phyloP scores from a whole-genome alignment of 805 yeast genomes.

The Pichia phayaonensis region DNA sequence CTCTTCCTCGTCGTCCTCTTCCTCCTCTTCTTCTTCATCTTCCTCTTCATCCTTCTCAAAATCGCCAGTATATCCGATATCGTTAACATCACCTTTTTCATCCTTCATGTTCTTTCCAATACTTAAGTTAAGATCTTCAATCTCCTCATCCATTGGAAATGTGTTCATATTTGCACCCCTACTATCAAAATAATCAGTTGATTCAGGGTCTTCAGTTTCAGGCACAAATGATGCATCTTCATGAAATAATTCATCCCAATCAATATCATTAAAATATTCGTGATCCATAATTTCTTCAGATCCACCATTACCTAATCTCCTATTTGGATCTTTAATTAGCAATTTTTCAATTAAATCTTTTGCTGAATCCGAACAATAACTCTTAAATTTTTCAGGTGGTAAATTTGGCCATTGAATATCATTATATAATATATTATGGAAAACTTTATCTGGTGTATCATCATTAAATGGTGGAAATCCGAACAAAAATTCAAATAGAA shows the following conservation, averaged over 20 bases:
- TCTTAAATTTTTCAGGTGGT: slow-evolving; percentile 42
- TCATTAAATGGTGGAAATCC: slow-evolving; percentile 97
- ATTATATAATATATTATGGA: slow-evolving; percentile 68
- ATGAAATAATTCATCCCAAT: slow-evolving; percentile 67
- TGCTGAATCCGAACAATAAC: slow-evolving; percentile 56
- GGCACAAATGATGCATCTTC: slow-evolving; percentile 85
- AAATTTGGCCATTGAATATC: slow-evolving; percentile 80
- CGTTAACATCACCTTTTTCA: neutral
- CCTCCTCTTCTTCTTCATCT: slow-evolving; percentile 23
- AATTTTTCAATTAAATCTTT: slow-evolving; percentile 63
- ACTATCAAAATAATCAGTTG: slow-evolving; percentile 83
- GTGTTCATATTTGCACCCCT: slow-evolving; percentile 77
- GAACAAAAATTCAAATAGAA: slow-evolving; percentile 80
- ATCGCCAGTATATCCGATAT: slow-evolving; percentile 5
- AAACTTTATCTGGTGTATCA: slow-evolving; percentile 68
- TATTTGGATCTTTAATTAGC: slow-evolving; percentile 52
- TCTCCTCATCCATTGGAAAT: slow-evolving; percentile 35
- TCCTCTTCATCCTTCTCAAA: slow-evolving; percentile 25
- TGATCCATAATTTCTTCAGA: slow-evolving; percentile 73
- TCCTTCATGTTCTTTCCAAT: neutral
- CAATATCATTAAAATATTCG: slow-evolving; percentile 61
- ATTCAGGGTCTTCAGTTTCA: slow-evolving; percentile 65
- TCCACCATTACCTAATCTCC: slow-evolving; percentile 73
- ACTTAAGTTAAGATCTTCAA: neutral
- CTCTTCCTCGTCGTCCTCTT: slow-evolving; percentile 6